Conservation (phyloP, 2,329 filamentous ascomycete species). For the Blumeriella jaapii region DNA sequence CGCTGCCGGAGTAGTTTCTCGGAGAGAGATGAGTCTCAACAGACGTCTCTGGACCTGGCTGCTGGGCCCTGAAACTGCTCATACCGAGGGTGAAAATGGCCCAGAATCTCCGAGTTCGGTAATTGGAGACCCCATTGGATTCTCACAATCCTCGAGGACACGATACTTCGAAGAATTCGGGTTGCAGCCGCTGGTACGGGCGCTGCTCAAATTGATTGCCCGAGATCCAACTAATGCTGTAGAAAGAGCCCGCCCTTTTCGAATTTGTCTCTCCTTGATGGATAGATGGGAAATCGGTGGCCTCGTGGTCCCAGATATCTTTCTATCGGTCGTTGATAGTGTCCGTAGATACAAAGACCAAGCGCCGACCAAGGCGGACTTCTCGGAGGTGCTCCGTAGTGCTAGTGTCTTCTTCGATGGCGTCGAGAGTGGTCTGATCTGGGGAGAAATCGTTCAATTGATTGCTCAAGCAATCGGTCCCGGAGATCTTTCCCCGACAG, state of each 20-base stretch:
- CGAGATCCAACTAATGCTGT: slow-evolving; percentile 38
- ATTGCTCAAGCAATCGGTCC: slow-evolving; percentile 48
- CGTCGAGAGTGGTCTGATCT: slow-evolving; percentile 88
- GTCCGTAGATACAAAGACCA: slow-evolving; percentile 61
- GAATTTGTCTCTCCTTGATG: slow-evolving; percentile 91
- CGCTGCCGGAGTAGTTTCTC: slow-evolving; percentile 74
- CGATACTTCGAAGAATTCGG: slow-evolving; percentile 79
- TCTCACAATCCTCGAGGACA: slow-evolving; percentile 42
- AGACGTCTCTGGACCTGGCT: slow-evolving; percentile 94
- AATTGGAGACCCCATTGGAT: slow-evolving; percentile 18
- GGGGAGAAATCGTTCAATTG: slow-evolving; percentile 65
- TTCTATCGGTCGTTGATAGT: slow-evolving; percentile 73
- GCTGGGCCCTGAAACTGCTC: slow-evolving; percentile 59
- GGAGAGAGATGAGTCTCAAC: slow-evolving; percentile 95
- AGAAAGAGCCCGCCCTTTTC: slow-evolving; percentile 74
- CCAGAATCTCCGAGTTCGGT: slow-evolving; percentile 33
- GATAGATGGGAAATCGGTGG: slow-evolving; percentile 96
- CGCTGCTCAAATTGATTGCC: slow-evolving; percentile 67
- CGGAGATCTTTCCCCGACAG: slow-evolving; percentile 29
- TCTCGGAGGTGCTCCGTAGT: slow-evolving; percentile 79
- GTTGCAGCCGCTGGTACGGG: slow-evolving; percentile 58
- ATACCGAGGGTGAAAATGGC: slow-evolving; percentile 35
- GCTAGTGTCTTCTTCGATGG: slow-evolving; percentile 96
- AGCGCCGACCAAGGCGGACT: slow-evolving; percentile 55
- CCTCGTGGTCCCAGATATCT: slow-evolving; percentile 76